Base-by-base conservation (phyloP, 2,329 filamentous ascomycete species). In the Fusarium illudens region DNA sequence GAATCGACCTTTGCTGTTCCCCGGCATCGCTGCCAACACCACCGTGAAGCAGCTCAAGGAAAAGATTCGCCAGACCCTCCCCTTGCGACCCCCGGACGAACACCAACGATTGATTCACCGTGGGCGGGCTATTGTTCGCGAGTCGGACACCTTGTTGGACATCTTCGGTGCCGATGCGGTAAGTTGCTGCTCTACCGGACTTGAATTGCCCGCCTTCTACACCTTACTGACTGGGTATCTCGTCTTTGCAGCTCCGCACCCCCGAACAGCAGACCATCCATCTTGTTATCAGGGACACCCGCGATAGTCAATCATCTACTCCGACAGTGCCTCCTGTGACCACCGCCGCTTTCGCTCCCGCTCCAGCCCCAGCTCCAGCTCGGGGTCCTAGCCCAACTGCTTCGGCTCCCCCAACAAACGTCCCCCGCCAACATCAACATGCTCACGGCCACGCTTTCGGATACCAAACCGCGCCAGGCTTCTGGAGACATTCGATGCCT, bases 71-170 rank as follows among this genome's bases (percentile, higher is more conserved):
- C 80, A 87, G 70, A 73, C 76, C 4, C 74, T 89, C 39, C 77
- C 81, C 22, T 75, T 83, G 44, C 84, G 81, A 53, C 87, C 87
- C 4, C 70, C 81, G 15, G 82, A 87, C 62, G 82, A 87, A 32
- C 81, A 84, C 32, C 86, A 90, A 74, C 82, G 88, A 39, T 77
- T 90, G 61, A 90, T 90, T 34, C 84, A 90, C 71, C 81, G 85
- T 39, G 88, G 88, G 1, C 84, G 87, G 33, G 80, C 88, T 48
- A 77, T 90, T 49, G 75, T 80, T 29, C 83, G 83, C 51, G 86
- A 89, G 34, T 77, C 78, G 11, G 86, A 88, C 60, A 88, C 84
- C 15, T 79, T 90, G 77, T 73, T 82, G 22, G 83, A 87, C 34
- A 77, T 90, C 4, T 86, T 90, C 72, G 87, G 87, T 4, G 78